Conservation (phyloP, 768 basidiomycete genomes). For the Ramaria sp. region DNA sequence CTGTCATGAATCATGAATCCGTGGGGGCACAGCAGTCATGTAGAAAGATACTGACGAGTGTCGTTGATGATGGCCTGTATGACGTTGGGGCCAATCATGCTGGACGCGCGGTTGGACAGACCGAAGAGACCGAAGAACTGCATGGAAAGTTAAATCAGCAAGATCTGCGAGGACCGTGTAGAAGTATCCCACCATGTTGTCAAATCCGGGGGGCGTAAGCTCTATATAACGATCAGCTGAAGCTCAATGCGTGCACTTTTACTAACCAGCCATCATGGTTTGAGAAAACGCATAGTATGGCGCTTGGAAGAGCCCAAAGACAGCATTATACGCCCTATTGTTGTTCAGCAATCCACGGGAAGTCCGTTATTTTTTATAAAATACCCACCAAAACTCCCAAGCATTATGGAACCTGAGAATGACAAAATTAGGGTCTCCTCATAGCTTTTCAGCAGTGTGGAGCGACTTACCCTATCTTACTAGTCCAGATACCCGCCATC, state of each 20-base stretch:
- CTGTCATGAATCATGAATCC: constrained; percentile 18
- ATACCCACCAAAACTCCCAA: constrained; percentile 76
- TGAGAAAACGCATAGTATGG: constrained; percentile 83
- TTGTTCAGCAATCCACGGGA: neutral
- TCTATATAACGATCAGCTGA: constrained; percentile 25
- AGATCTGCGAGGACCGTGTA: neutral
- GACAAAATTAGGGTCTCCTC: neutral
- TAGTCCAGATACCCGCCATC: constrained; percentile 78
- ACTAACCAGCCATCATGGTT: constrained; percentile 61
- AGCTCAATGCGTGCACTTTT: neutral
- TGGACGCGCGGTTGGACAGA: constrained; percentile 75
- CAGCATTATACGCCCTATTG: constrained; percentile 62
- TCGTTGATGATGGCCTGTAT: constrained; percentile 71
- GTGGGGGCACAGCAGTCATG: neutral
- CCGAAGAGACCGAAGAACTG: constrained; percentile 86
- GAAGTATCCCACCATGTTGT: constrained; percentile 49
- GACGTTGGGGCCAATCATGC: constrained; percentile 79
- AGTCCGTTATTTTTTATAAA: constrained; percentile 7
- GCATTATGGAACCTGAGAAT: constrained; percentile 54
- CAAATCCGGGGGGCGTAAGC: constrained; percentile 77
- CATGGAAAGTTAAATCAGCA: neutral
- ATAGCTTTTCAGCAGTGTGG: neutral
- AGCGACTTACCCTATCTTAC: constrained; percentile 49
- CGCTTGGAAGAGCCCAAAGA: constrained; percentile 76
- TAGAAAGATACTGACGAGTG: constrained; percentile 10